Evolutionary conservation across 345 rosid species (phyloP), one percentile per base, ranked within the genome.

Genomic region (Odontarrhena argentea): DNA sequence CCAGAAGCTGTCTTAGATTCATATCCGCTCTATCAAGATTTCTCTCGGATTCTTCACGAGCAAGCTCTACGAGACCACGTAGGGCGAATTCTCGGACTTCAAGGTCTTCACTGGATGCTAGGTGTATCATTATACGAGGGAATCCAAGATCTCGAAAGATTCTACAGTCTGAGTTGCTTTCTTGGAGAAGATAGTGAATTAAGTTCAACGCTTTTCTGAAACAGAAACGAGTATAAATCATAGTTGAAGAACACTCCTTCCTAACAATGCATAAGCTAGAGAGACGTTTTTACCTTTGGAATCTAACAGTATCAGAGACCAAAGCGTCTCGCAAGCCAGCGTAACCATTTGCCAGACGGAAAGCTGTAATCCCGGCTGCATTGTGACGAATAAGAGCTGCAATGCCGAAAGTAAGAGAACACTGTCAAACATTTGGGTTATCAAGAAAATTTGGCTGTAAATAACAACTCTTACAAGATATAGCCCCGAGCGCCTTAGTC

Each of bases 131-230:
- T 25, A 85, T 36, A 11, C 96, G 90, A 3, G 96, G 85, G 54
- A 93, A 90, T 46, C 92, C 97, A 24, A 90, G 83, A 67, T 90
- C 90, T 1, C 24, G 78, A 5, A 78, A 83, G 34, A 85, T 76
- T 54, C 57, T 80, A 70, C 89, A 83, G 74, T 93, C 96, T 12
- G 88, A 84, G 42, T 65, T 58, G 74, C 87, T 87, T 80, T 88
- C 98, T 3, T 77, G 87, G 70, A 90, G 70, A 36, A 90, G 87
- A 80, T 90, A 93, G 49, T 90, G 88, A 70, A 90, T 81, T 90
- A 93, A 78, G 79, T 90, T 81, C 65, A 93, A 79, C 8, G 96
- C 98, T 80, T 86, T 93, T 83, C 98, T 92, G 96, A 32, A 75
- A 76, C 47, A 15, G 24, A 50, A 43, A 9, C 22, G 3, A 11